These are phyloP conservation scores for Aeschynomene evenia DNA, from an alignment of 306 rosid genomes.

Conservation along the genomic window DNA sequence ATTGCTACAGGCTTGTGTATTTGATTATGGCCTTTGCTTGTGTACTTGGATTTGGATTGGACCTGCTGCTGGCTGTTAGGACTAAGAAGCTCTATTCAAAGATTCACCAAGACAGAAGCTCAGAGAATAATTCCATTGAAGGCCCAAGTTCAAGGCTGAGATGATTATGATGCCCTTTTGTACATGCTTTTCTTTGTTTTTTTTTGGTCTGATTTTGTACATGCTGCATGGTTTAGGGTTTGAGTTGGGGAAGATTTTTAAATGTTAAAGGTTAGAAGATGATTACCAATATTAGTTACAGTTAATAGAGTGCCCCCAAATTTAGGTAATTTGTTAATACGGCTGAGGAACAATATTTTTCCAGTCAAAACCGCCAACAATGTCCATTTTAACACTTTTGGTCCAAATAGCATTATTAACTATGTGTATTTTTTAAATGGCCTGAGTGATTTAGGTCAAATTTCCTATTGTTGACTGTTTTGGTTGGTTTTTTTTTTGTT, in stretches of 20 bases:
- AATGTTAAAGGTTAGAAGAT: background rate
- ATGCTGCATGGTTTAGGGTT: background rate
- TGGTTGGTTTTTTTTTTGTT: no score
- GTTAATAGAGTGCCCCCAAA: background rate
- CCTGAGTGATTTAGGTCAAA: no score
- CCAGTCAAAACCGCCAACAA: no score
- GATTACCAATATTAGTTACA: background rate
- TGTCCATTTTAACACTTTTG: no score
- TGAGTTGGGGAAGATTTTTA: background rate
- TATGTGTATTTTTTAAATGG: no score
- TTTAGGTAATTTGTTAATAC: background rate
- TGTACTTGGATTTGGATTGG: conserved; percentile 36
- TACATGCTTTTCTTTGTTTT: no score
- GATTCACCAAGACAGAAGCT: conserved; percentile 25
- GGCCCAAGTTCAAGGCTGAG: background rate
- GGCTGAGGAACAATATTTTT: no score
- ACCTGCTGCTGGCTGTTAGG: conserved; percentile 30
- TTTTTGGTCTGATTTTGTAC: no score
- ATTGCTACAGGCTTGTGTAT: conserved; percentile 41
- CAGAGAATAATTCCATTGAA: background rate
- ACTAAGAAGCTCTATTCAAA: conserved; percentile 35
- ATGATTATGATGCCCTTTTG: background rate
- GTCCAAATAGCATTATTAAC: no score
- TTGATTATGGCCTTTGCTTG: conserved; percentile 36
- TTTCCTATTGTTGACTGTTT: no score